Conservation (phyloP, 2,329 filamentous ascomycete genomes). For the Acephala macrosclerotiorum region DNA sequence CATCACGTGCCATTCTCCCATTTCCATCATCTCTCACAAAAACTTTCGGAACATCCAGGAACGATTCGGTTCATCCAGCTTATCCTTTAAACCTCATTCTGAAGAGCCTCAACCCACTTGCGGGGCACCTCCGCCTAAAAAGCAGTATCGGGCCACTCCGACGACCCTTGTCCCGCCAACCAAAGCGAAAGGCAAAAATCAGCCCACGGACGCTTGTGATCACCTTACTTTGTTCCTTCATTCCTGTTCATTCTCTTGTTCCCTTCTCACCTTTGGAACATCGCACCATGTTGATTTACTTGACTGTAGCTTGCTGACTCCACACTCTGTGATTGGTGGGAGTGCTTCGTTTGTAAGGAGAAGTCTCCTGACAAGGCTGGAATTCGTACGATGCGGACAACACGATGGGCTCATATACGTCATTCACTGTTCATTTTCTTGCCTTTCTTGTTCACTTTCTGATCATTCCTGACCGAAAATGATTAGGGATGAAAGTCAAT, state of each 20-base stretch:
- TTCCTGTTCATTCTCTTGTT: neutral
- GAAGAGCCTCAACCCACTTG: neutral
- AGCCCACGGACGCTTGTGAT: neutral
- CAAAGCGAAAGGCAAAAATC: neutral
- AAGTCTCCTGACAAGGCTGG: constrained; percentile 1
- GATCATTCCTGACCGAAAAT: neutral
- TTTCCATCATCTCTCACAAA: neutral
- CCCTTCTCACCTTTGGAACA: neutral
- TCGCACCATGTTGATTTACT: neutral
- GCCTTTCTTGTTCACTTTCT: neutral
- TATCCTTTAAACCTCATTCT: neutral
- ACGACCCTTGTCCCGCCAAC: neutral
- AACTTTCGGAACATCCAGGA: neutral
- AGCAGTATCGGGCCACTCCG: constrained; percentile 8
- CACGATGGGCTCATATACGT: neutral
- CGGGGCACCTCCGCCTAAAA: neutral
- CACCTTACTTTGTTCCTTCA: neutral
- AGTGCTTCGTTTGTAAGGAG: neutral
- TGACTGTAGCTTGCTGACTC: neutral
- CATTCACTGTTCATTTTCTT: neutral
- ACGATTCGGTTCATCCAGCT: neutral
- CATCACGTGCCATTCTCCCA: neutral
- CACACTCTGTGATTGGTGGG: neutral
- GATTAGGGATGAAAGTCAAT: neutral
- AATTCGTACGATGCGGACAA: constrained; percentile 5